These are phyloP conservation scores for Pseudogymnoascus sp. DNA, from an alignment of 2,329 filamentous ascomycete species.

Conservation along the genomic window DNA sequence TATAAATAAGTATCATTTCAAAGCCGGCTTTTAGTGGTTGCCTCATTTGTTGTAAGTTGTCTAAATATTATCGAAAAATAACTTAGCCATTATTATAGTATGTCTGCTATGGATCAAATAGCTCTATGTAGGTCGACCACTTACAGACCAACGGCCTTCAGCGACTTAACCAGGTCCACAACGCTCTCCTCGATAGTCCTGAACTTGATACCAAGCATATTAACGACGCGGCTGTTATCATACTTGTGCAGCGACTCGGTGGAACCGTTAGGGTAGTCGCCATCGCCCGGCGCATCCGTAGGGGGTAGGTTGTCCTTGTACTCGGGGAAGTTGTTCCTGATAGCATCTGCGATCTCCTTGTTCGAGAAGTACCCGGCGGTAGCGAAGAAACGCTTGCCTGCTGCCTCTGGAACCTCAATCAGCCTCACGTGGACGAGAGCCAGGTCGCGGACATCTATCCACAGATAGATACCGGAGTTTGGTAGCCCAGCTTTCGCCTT, in stretches of 20 bases:
- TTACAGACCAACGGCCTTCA: conserved; percentile 23
- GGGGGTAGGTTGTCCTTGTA: conserved; percentile 40
- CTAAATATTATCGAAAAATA: not conserved
- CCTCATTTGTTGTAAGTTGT: not conserved
- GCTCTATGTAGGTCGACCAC: not conserved
- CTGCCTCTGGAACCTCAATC: conserved; percentile 46
- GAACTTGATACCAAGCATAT: conserved; percentile 53
- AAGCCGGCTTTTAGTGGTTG: not conserved
- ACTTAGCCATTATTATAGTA: not conserved
- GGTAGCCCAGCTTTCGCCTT: conserved; percentile 49
- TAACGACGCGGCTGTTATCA: conserved; percentile 46
- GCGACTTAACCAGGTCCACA: conserved; percentile 45
- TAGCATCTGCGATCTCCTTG: conserved; percentile 46
- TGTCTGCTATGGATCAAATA: not conserved
- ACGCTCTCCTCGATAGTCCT: conserved; percentile 49
- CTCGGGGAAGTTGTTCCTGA: conserved; percentile 47
- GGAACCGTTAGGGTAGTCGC: conserved; percentile 24
- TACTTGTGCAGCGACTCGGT: conserved; percentile 42
- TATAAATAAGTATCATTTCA: not conserved
- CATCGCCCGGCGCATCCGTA: conserved; percentile 29
- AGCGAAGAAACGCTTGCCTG: conserved; percentile 55
- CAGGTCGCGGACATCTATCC: conserved; percentile 54
- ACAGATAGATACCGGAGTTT: conserved; percentile 50
- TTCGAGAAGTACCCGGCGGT: conserved; percentile 54
- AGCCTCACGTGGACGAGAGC: conserved; percentile 56